phyloP scores from a whole-genome alignment of 176 grass and related monocot species.

The Chloris gayana region DNA sequence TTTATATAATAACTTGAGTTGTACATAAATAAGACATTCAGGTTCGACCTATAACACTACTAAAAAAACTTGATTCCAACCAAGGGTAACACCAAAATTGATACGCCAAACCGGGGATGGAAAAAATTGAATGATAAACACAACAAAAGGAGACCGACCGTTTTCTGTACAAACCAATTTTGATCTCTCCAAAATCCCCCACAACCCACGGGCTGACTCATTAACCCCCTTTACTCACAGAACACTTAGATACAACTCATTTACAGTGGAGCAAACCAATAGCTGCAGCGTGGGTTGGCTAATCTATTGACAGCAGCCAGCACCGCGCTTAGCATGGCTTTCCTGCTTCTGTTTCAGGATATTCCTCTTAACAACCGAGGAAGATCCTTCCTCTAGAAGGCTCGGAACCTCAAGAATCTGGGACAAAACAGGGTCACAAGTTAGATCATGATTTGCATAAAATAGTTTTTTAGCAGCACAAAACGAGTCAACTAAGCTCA shows the following conservation, averaged over 20 bases:
- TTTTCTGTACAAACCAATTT: conserved; percentile 62
- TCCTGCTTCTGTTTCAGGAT: conserved; percentile 94
- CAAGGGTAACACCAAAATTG: conserved; percentile 19
- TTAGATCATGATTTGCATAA: neutral
- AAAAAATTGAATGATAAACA: conserved; percentile 12
- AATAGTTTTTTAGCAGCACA: neutral
- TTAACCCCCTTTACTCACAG: conserved; percentile 43
- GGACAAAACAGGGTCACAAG: neutral
- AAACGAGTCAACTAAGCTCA: neutral
- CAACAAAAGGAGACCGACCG: conserved; percentile 5
- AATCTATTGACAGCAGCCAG: conserved; percentile 66
- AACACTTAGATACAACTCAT: conserved; percentile 57
- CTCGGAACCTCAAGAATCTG: conserved; percentile 93
- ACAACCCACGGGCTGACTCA: conserved; percentile 41
- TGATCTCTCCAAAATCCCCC: conserved; percentile 17
- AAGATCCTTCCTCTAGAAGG: conserved; percentile 81
- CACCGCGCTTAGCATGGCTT: conserved; percentile 54
- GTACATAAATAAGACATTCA: too few species aligned
- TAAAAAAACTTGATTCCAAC: neutral
- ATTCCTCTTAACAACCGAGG: conserved; percentile 67
- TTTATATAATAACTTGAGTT: too few species aligned
- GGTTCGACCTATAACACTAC: too few species aligned
- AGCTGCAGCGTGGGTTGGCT: neutral
- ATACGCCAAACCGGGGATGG: neutral
- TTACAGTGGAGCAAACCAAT: conserved; percentile 43